phyloP scores from a whole-genome alignment of 192 early-diverging fungal genomes.

The Funneliformis geosporum region DNA sequence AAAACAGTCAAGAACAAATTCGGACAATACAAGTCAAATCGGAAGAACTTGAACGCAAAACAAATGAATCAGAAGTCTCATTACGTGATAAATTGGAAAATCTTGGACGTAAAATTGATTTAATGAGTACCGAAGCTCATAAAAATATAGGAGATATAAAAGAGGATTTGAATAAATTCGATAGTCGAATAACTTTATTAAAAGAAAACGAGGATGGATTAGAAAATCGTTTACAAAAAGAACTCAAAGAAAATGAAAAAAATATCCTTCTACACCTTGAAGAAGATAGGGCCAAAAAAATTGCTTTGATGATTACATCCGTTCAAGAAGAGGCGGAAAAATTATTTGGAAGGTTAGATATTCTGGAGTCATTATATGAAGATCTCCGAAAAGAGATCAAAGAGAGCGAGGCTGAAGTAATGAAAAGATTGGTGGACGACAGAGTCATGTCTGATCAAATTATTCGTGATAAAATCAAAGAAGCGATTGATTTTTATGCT shows the following conservation, averaged over 20 bases:
- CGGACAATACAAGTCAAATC: neutral
- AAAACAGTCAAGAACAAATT: neutral
- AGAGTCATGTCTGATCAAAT: neutral
- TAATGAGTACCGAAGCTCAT: neutral
- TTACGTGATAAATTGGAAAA: neutral
- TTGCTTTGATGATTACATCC: neutral
- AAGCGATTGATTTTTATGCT: neutral
- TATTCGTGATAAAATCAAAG: neutral
- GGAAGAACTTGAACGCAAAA: neutral
- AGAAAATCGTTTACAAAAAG: neutral
- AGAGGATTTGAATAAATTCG: neutral
- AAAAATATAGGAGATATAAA: neutral
- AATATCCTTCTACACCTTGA: neutral
- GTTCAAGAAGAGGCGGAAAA: neutral
- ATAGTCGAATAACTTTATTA: neutral
- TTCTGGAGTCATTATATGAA: neutral
- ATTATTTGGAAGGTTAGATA: neutral
- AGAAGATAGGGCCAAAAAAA: neutral
- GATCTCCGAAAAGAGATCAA: neutral
- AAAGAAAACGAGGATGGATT: neutral
- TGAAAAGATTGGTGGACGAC: neutral
- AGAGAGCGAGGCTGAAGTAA: neutral
- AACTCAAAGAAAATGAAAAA: neutral
- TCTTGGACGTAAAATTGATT: neutral
- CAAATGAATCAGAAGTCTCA: neutral